Evolutionary conservation across 805 yeast species (phyloP).

Genomic region (Candida piceae): DNA sequence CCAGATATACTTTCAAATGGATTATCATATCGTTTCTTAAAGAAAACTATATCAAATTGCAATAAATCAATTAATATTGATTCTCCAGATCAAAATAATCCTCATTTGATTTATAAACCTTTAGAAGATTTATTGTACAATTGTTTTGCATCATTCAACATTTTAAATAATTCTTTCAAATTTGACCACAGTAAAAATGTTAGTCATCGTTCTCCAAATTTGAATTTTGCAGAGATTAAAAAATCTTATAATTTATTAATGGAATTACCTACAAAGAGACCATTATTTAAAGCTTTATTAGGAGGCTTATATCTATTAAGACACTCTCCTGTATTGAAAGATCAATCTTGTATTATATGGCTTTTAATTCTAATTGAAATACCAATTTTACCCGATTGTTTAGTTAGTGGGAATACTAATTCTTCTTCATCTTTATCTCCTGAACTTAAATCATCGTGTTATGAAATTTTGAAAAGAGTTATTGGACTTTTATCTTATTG

Average conservation of each 20-base stretch:
- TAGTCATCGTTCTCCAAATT: conserved; percentile 39
- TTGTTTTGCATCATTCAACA: conserved; percentile 42
- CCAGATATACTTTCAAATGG: conserved; percentile 14
- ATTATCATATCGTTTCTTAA: conserved; percentile 31
- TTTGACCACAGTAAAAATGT: conserved; percentile 21
- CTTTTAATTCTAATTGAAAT: conserved; percentile 62
- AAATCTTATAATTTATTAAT: conserved; percentile 42
- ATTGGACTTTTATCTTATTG: conserved; percentile 62
- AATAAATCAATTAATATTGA: conserved; percentile 13
- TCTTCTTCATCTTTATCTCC: conserved; percentile 29
- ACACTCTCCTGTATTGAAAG: conserved; percentile 38
- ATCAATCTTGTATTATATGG: conserved; percentile 49
- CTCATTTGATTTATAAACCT: conserved; percentile 37
- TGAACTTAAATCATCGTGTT: conserved; percentile 52
- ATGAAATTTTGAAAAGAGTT: conserved; percentile 63
- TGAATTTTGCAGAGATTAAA: conserved; percentile 45
- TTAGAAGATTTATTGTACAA: conserved; percentile 42
- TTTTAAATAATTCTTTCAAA: conserved; percentile 54
- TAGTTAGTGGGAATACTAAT: conserved; percentile 28
- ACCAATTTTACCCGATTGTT: conserved; percentile 53
- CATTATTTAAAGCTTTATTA: conserved; percentile 49
- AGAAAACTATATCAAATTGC: conserved; percentile 32
- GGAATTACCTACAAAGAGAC: conserved; percentile 55
- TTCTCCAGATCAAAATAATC: conserved; percentile 3
- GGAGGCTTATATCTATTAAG: conserved; percentile 50